Evolutionary conservation across 2,329 filamentous ascomycete genomes (phyloP), one percentile per base, ranked within the genome.

Genomic region (Nakataea oryzae): DNA sequence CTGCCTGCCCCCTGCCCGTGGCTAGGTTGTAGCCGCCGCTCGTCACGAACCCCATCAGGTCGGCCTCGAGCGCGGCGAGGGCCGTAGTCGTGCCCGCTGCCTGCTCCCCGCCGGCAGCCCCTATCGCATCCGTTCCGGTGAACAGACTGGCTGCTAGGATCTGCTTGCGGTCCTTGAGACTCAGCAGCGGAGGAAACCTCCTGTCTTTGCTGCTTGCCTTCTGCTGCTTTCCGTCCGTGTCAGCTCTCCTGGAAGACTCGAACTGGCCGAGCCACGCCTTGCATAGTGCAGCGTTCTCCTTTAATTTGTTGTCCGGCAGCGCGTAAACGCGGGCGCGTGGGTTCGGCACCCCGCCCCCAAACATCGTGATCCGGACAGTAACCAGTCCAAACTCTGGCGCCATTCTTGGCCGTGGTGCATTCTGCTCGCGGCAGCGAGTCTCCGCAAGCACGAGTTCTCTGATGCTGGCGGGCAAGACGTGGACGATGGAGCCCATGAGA

Each of bases 41-140:
- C 2, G 92, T 97, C 28, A 97, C 87, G 71, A 96, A 99, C 0
- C 95, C 95, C 60, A 97, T 84, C 14, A 97, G 79, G 71, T 97
- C 90, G 27, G 83, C 79, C 65, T 47, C 41, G 41, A 47, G 86
- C 86, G 0, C 93, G 93, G n/a, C 92, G 85, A 0, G 86, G 70
- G 0, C 88, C 87, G 67, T 90, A 85, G 0, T 74, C 71, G 0
- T 74, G 70, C 74, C 29, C 13, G 30, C 24, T 41, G 12, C 57
- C 57, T 17, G n/a, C 17, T 26, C 21, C 28, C 68, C 4, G 70
- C 67, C 47, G 70, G 69, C 28, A 74, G 74, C 21, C 75, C 75
- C 24, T 74, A 73, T 3, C 73, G 70, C 26, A 71, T 69, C 26
- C 67, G 73, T 9, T 68, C 74, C 34, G 75, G 74, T 9, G 70